Conservation (phyloP, 768 basidiomycete species). For the Lactarius deliciosus region DNA sequence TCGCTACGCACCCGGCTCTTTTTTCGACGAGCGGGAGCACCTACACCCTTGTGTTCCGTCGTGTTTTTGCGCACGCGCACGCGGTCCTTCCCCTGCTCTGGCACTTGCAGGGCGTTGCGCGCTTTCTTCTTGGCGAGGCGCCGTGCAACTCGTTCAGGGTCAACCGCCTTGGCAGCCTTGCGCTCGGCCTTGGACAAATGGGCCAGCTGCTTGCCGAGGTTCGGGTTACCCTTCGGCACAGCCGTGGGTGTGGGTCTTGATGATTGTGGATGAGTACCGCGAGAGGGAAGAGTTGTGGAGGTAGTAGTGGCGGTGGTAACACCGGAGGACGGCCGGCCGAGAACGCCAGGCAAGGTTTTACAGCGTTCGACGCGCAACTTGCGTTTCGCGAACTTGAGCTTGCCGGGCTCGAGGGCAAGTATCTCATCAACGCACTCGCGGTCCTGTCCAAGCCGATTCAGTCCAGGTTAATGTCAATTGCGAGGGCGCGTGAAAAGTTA, state of each 20-base stretch:
- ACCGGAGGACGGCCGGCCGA: slow-evolving; percentile 28
- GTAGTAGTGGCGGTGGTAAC: slow-evolving; percentile 24
- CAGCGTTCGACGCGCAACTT: slow-evolving; percentile 89
- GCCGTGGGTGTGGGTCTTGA: slow-evolving; percentile 26
- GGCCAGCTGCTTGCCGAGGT: slow-evolving; percentile 74
- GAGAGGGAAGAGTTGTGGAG: slow-evolving; percentile 22
- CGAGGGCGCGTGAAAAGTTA: neutral
- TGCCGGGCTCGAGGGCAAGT: slow-evolving; percentile 70
- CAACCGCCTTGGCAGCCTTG: slow-evolving; percentile 74
- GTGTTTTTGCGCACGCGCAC: slow-evolving; percentile 48
- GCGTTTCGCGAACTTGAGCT: slow-evolving; percentile 90
- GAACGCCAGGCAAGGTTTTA: slow-evolving; percentile 59
- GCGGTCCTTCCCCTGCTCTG: slow-evolving; percentile 43
- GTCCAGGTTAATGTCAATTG: neutral
- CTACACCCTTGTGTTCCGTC: slow-evolving; percentile 34
- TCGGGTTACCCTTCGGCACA: slow-evolving; percentile 78
- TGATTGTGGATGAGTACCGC: slow-evolving; percentile 14
- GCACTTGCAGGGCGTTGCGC: slow-evolving; percentile 50
- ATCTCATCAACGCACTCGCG: slow-evolving; percentile 91
- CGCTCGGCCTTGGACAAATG: slow-evolving; percentile 82
- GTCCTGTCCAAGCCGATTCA: slow-evolving; percentile 51
- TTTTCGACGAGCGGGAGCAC: slow-evolving; percentile 37
- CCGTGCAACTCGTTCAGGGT: slow-evolving; percentile 79
- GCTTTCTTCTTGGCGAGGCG: slow-evolving; percentile 90
- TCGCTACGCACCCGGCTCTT: slow-evolving; percentile 54